phyloP scores from a whole-genome alignment of 139 green algal genomes.

The Ettlia oleoabundans region DNA sequence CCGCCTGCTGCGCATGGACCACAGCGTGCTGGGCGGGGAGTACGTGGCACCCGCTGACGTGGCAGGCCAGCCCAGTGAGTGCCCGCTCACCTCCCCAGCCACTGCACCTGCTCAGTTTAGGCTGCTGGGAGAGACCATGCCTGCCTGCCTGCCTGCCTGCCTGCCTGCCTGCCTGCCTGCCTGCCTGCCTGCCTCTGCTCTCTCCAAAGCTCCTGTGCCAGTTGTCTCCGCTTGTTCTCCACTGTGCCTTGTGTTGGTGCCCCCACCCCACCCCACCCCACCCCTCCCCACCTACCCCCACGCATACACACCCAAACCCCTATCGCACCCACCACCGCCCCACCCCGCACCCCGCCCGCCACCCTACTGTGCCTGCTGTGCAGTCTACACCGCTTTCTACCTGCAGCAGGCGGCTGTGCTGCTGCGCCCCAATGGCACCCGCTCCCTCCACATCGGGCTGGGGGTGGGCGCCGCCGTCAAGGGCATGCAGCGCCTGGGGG shows the following conservation, averaged over 20 bases:
- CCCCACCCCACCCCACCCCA: background rate
- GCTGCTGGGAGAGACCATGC: no score
- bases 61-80: conserved; percentile 21
- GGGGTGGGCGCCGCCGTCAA: conserved; percentile 26
- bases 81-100: no score
- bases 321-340: no score
- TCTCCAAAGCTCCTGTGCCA: no score
- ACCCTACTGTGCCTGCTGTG: background rate
- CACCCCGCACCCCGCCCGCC: no score
- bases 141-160: no score
- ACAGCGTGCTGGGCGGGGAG: conserved; percentile 38
- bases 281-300: background rate
- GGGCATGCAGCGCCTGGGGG: conserved; percentile 31
- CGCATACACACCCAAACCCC: background rate
- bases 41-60: conserved; percentile 18
- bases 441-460: conserved; percentile 29
- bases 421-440: background rate
- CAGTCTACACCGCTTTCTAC: conserved; percentile 39
- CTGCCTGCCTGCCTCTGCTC: no score
- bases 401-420: conserved; percentile 25
- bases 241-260: no score
- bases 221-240: no score
- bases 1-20: conserved; percentile 28
- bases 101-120: no score
- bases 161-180: no score